Conservation (phyloP, 2,329 filamentous ascomycete genomes). For the Paracamarosporium sp. region DNA sequence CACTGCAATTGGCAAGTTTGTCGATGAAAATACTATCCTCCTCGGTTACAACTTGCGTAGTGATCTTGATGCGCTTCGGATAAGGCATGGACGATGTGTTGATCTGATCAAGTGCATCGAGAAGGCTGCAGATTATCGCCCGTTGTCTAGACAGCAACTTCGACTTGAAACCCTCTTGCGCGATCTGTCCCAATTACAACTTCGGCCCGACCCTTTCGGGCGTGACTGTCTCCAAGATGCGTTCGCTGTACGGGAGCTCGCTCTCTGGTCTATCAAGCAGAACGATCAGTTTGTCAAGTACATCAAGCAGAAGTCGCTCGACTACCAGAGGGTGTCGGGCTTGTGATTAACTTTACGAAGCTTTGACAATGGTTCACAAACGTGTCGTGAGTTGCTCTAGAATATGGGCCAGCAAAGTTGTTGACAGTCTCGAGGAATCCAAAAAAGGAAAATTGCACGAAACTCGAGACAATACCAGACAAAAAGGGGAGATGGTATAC, state of each 20-base stretch:
- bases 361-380: neutral
- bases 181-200: constrained; percentile 17
- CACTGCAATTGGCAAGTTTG: constrained; percentile 34
- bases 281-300: constrained; percentile 43
- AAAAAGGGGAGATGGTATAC: neutral
- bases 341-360: neutral
- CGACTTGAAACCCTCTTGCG: constrained; percentile 38
- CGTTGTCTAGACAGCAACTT: constrained; percentile 37
- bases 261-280: constrained; percentile 55
- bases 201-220: constrained; percentile 36
- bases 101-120: constrained; percentile 40
- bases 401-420: neutral
- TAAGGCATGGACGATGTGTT: constrained; percentile 42
- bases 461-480: neutral
- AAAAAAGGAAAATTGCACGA: neutral
- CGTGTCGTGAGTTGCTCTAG: neutral
- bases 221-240: constrained; percentile 60
- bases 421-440: neutral
- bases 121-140: constrained; percentile 40
- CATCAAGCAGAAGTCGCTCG: constrained; percentile 38
- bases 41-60: constrained; percentile 41
- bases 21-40: constrained; percentile 42
- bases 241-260: constrained; percentile 57
- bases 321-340: constrained; percentile 25
- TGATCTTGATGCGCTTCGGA: constrained; percentile 42